Evolutionary conservation across 2,329 filamentous ascomycete genomes (phyloP).

Genomic region (Sordariomycetes sp.): DNA sequence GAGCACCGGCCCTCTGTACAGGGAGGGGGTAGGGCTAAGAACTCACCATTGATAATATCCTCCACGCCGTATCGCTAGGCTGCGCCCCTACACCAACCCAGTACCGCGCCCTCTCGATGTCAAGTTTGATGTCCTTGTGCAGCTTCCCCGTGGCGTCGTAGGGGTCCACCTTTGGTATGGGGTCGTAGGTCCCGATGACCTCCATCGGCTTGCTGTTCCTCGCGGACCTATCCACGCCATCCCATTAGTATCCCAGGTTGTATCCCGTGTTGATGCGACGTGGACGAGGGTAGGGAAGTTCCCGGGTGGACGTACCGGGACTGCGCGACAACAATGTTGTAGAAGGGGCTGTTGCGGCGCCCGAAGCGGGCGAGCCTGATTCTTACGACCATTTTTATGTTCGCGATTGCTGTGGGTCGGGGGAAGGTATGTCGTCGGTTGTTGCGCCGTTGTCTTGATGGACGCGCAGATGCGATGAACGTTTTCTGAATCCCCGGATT

Average conservation of each 20-base stretch:
- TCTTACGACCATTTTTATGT: conserved; percentile 67
- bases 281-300: too few species aligned
- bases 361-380: conserved; percentile 92
- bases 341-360: conserved; percentile 76
- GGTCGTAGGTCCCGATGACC: conserved; percentile 73
- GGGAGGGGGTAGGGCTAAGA: neutral
- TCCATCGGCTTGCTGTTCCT: conserved; percentile 83
- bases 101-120: conserved; percentile 70
- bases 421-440: neutral
- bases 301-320: conserved; percentile 53
- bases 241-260: neutral
- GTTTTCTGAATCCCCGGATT: neutral
- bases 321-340: conserved; percentile 94
- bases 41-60: conserved; percentile 66
- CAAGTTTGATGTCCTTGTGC: conserved; percentile 86
- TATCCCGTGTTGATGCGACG: too few species aligned
- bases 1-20: neutral
- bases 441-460: neutral
- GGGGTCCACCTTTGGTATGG: conserved; percentile 47
- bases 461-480: neutral
- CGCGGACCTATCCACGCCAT: conserved; percentile 49
- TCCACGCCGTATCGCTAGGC: conserved; percentile 81
- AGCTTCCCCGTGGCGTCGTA: conserved; percentile 51
- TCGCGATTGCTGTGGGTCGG: neutral
- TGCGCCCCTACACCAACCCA: conserved; percentile 97